These are phyloP conservation scores for Saturnispora mendoncae DNA, from an alignment of 805 yeast genomes.

Conservation along the genomic window DNA sequence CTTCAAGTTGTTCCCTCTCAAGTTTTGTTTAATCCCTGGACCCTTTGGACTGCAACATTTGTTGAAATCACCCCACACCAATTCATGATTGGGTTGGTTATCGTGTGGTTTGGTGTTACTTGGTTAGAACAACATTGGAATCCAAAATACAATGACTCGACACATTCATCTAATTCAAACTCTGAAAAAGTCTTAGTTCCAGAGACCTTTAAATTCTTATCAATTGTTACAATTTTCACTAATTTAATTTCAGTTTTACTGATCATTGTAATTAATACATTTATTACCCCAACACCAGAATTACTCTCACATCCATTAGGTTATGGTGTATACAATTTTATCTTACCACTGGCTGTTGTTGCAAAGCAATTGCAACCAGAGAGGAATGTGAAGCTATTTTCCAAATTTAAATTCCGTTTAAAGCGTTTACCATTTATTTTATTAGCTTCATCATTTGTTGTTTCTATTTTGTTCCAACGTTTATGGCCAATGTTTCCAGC, in stretches of 20 bases:
- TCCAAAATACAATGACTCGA: constrained; percentile 9
- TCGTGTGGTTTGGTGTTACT: constrained; percentile 34
- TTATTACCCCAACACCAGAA: constrained; percentile 28
- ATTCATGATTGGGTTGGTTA: constrained; percentile 32
- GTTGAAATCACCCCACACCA: constrained; percentile 46
- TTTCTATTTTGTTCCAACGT: constrained; percentile 31
- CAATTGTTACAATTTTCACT: constrained; percentile 47
- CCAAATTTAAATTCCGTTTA: constrained; percentile 19
- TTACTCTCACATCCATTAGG: constrained; percentile 39
- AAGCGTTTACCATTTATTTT: constrained; percentile 18
- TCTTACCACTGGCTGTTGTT: constrained; percentile 48
- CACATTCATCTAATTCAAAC: background rate
- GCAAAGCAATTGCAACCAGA: constrained; percentile 53
- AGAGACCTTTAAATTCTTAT: constrained; percentile 42
- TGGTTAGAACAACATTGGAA: constrained; percentile 47
- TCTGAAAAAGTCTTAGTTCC: constrained; percentile 15
- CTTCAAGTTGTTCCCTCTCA: constrained; percentile 57
- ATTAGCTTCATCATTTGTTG: constrained; percentile 9
- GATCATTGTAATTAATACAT: constrained; percentile 22
- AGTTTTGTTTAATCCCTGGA: constrained; percentile 54
- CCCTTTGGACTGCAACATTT: constrained; percentile 52
- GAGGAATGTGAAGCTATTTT: constrained; percentile 41
- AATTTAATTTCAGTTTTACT: constrained; percentile 42
- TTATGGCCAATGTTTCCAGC: constrained; percentile 51
- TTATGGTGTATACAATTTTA: constrained; percentile 40